Evolutionary conservation across 2,329 filamentous ascomycete species (phyloP).

Genomic region (Fusarium sp.): DNA sequence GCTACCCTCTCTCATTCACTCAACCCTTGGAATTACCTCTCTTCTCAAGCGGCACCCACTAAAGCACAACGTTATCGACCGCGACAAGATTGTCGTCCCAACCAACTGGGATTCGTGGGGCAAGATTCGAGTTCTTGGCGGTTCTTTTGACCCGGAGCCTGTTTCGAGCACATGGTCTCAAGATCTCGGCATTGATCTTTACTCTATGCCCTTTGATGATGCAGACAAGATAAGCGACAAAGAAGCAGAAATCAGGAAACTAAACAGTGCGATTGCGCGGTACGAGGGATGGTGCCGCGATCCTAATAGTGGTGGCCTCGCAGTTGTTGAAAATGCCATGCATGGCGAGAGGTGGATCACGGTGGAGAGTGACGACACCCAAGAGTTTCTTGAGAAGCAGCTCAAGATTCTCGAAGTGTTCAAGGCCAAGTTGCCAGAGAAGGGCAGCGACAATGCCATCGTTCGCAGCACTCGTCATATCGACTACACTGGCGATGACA

Average conservation of each 20-base stretch:
- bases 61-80: constrained; percentile 90
- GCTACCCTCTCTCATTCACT: constrained; percentile 82
- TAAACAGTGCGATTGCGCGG: constrained; percentile 71
- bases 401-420: constrained; percentile 76
- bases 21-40: constrained; percentile 85
- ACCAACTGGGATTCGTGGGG: constrained; percentile 99
- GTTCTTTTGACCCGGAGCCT: constrained; percentile 90
- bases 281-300: constrained; percentile 86
- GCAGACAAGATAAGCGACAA: constrained; percentile 36
- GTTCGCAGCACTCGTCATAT: constrained; percentile 38
- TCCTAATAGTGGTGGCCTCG: constrained; percentile 68
- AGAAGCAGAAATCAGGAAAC: constrained; percentile 29
- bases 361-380: constrained; percentile 67
- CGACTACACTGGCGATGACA: constrained; percentile 53
- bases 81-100: constrained; percentile 93
- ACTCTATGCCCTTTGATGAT: constrained; percentile 38
- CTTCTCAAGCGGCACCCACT: constrained; percentile 80
- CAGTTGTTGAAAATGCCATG: constrained; percentile 53
- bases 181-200: constrained; percentile 72
- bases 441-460: constrained; percentile 42
- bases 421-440: constrained; percentile 64
- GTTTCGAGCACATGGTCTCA: constrained; percentile 87
- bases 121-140: constrained; percentile 91
- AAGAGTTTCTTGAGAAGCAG: constrained; percentile 80
- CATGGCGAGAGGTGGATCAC: constrained; percentile 47